Conservation (phyloP, 208 protist species). For the Vickermania ingenoplastis region DNA sequence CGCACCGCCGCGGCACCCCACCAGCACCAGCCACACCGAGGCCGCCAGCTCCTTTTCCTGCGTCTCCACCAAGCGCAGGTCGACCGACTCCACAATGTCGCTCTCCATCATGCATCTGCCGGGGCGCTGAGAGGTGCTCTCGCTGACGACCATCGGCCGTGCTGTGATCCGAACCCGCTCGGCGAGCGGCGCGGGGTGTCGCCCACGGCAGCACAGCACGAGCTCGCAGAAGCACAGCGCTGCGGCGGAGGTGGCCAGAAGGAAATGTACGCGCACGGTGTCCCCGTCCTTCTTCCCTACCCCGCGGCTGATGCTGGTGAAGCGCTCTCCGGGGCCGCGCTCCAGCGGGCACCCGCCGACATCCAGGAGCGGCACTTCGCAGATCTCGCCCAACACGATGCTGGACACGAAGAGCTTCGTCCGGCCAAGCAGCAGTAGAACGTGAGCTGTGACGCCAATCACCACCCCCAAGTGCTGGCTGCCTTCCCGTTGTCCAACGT, state of each 20-base stretch:
- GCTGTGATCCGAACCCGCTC: neutral
- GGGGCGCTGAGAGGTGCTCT: neutral
- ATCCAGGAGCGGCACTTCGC: neutral
- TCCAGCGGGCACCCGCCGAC: neutral
- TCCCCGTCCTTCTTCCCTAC: neutral
- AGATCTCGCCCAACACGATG: neutral
- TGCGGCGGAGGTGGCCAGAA: neutral
- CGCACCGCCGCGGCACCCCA: neutral
- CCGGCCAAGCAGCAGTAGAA: slow-evolving; percentile 2
- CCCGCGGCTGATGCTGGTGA: neutral
- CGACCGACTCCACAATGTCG: neutral
- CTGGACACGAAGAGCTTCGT: neutral
- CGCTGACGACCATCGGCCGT: neutral
- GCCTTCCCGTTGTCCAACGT: neutral
- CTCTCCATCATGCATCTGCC: no score
- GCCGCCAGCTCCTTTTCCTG: neutral
- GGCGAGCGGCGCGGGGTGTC: neutral
- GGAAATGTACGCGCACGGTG: neutral
- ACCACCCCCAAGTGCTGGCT: neutral
- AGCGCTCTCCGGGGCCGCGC: neutral
- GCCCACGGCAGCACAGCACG: neutral
- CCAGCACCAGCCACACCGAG: neutral
- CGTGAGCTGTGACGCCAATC: neutral
- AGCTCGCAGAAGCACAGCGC: neutral
- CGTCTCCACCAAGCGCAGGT: neutral